A percentile compares a stretch with the other conserved stretches of the same genome.
Conservation (phyloP, 306 rosid genomes). For the Acacia melanoxylon region DNA sequence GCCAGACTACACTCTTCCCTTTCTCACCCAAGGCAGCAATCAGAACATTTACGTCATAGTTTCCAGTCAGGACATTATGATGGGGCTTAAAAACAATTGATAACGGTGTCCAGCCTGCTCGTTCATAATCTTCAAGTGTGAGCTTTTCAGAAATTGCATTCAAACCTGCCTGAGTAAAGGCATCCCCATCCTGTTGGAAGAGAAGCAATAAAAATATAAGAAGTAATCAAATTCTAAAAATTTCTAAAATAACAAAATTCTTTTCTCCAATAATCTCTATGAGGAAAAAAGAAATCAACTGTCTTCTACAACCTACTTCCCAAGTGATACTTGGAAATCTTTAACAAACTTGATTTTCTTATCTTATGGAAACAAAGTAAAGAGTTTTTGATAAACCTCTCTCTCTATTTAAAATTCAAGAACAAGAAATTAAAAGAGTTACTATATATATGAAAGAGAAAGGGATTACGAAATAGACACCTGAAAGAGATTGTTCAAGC, state of each 20-base stretch:
- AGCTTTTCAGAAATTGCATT: conserved; percentile 73
- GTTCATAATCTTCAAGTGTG: conserved; percentile 52
- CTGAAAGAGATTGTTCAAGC: conserved; percentile 89
- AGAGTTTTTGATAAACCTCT: neutral
- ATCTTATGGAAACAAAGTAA: neutral
- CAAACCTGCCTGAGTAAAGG: conserved; percentile 62
- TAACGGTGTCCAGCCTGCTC: conserved; percentile 63
- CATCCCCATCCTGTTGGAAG: conserved; percentile 59
- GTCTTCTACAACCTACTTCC: no score
- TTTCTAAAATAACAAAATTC: no score
- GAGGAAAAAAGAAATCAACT: neutral
- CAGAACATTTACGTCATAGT: conserved; percentile 88
- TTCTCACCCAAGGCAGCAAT: conserved; percentile 74
- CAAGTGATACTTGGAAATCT: neutral
- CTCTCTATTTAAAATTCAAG: conserved; percentile 14
- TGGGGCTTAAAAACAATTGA: conserved; percentile 75
- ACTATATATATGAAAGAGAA: no score
- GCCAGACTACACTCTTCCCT: conserved; percentile 79
- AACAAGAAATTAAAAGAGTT: no score
- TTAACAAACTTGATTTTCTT: neutral
- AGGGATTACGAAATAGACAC: conserved; percentile 44
- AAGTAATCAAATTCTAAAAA: neutral
- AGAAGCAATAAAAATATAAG: conserved; percentile 19
- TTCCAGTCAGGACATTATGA: conserved; percentile 78
- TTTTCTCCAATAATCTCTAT: neutral